These are phyloP conservation scores for Cenchrus purpureus DNA, from an alignment of 176 grass and related monocot genomes.

Conservation along the genomic window DNA sequence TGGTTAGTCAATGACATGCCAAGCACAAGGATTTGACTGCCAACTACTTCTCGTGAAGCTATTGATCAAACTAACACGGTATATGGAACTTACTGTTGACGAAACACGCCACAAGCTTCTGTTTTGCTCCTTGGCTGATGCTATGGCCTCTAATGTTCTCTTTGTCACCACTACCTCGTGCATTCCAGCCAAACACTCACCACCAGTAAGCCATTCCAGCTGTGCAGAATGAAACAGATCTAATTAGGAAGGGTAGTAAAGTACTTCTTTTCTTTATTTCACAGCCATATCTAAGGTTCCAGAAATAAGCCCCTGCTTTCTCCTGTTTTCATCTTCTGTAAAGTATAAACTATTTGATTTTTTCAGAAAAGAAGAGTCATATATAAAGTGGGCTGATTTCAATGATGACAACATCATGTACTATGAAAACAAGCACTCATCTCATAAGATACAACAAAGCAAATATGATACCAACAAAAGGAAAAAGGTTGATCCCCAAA, in stretches of 20 bases:
- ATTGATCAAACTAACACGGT: conserved; percentile 1
- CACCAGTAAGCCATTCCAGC: conserved; percentile 96
- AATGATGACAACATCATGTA: neutral
- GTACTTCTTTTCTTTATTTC: neutral
- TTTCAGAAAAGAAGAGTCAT: neutral
- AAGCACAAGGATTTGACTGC: neutral
- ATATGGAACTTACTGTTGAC: conserved; percentile 65
- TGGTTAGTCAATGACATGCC: neutral
- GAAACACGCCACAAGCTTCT: conserved; percentile 91
- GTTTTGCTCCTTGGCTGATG: conserved; percentile 63
- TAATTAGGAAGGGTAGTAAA: neutral
- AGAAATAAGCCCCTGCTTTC: neutral
- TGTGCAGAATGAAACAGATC: conserved; percentile 33
- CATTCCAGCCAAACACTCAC: conserved; percentile 95
- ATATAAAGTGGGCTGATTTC: neutral
- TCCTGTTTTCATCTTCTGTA: neutral
- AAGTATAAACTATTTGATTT: neutral
- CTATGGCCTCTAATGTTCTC: conserved; percentile 77
- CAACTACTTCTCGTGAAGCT: neutral
- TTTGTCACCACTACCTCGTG: conserved; percentile 93
- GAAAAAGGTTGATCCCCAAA: neutral
- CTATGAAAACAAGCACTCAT: neutral
- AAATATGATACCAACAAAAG: neutral
- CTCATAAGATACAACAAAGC: neutral
- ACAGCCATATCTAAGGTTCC: neutral